These are phyloP conservation scores for Musa acuminata DNA, from an alignment of 176 grass and related monocot genomes.

Conservation along the genomic window DNA sequence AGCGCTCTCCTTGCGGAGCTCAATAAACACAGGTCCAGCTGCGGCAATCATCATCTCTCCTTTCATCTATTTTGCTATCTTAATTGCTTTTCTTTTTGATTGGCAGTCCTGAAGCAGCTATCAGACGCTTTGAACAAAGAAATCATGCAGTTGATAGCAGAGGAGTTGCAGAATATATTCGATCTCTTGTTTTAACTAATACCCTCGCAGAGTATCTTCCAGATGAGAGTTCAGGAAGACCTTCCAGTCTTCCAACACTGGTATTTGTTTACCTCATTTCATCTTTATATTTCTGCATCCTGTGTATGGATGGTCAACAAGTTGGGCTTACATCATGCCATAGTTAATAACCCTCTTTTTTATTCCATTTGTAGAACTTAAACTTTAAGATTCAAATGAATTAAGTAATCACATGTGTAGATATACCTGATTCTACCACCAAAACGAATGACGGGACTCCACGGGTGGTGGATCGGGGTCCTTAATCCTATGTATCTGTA, in stretches of 20 bases:
- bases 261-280: conserved; percentile 32
- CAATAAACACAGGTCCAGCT: conserved; percentile 69
- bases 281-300: background rate
- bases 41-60: background rate
- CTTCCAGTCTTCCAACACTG: conserved; percentile 70
- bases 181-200: conserved; percentile 84
- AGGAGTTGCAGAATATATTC: conserved; percentile 85
- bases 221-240: conserved; percentile 67
- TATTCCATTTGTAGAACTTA: background rate
- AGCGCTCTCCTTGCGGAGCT: conserved; percentile 76
- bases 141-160: conserved; percentile 83
- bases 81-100: background rate
- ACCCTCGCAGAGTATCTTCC: conserved; percentile 81
- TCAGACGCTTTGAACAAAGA: conserved; percentile 90
- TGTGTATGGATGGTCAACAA: background rate
- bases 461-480: too few relatives aligned
- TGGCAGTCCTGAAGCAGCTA: conserved; percentile 74
- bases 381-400: too few relatives aligned
- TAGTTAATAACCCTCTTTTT: background rate
- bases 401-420: too few relatives aligned
- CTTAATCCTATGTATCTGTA: too few relatives aligned
- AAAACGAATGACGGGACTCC: too few relatives aligned
- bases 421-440: too few relatives aligned
- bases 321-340: background rate
- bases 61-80: too few relatives aligned